A percentile compares a stretch with the other conserved stretches of the same genome.
Conservation (phyloP, 495 filamentous ascomycete species). For the Cenococcum geophilum region DNA sequence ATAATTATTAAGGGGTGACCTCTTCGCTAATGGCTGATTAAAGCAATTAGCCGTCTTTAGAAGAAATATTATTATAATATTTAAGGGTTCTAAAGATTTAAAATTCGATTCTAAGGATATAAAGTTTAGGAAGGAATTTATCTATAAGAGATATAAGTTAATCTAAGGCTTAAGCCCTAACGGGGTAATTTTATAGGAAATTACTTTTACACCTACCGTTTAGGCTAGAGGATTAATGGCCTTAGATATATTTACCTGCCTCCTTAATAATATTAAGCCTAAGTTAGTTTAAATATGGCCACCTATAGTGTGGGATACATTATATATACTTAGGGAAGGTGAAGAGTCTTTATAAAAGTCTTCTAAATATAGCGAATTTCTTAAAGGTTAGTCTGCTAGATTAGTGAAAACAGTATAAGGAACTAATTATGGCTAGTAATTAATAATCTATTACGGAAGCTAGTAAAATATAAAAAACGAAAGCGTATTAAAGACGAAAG, state of each 20-base stretch:
- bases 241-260: neutral
- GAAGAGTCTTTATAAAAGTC: too few species aligned
- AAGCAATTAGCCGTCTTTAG: neutral
- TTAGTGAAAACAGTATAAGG: too few species aligned
- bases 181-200: neutral
- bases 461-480: too few species aligned
- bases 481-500: too few species aligned
- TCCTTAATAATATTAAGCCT: neutral
- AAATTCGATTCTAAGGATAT: neutral
- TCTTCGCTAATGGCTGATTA: neutral
- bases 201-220: neutral
- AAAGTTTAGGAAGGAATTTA: conserved; percentile 1
- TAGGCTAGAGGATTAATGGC: neutral
- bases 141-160: too few species aligned
- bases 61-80: conserved; percentile 5
- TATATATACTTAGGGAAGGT: too few species aligned
- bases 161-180: too few species aligned
- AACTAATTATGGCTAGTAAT: too few species aligned
- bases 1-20: neutral
- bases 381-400: too few species aligned
- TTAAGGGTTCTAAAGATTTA: neutral
- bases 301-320: too few species aligned
- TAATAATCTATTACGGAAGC: too few species aligned
- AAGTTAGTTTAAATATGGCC: neutral
- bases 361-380: too few species aligned